These are phyloP conservation scores for Rosa persica DNA, from an alignment of 306 rosid species.

Conservation along the genomic window DNA sequence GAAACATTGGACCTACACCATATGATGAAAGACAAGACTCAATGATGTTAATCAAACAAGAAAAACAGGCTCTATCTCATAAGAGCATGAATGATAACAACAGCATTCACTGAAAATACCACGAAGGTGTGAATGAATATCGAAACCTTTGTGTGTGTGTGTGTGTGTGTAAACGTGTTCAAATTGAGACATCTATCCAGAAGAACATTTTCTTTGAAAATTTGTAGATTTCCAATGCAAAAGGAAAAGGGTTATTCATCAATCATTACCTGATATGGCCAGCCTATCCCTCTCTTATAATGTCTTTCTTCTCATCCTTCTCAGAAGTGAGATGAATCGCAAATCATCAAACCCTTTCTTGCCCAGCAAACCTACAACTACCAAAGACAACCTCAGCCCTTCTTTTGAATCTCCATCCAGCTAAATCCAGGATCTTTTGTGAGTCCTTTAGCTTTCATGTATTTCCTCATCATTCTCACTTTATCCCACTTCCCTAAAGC, in stretches of 20 bases:
- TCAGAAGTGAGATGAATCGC: conserved; percentile 20
- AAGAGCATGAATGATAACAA: background rate
- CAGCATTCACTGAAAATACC: too few species aligned
- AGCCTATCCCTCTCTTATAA: conserved; percentile 27
- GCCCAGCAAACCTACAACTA: conserved; percentile 15
- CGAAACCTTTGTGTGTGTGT: background rate
- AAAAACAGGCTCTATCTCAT: background rate
- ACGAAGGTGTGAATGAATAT: background rate
- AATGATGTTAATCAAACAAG: background rate
- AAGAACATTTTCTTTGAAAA: background rate
- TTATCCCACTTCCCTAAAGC: conserved; percentile 69
- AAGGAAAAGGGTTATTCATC: too few species aligned
- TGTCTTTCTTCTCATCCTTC: conserved; percentile 29
- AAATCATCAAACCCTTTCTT: conserved; percentile 29
- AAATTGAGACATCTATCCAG: background rate
- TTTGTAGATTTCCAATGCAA: background rate
- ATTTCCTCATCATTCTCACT: conserved; percentile 44
- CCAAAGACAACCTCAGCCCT: conserved; percentile 26
- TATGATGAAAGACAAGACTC: background rate
- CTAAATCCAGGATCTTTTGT: conserved; percentile 73
- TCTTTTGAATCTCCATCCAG: conserved; percentile 47
- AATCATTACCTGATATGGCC: conserved; percentile 27
- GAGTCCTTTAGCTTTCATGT: conserved; percentile 47
- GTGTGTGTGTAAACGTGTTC: background rate
- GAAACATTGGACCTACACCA: background rate